Evolutionary conservation across 2,329 filamentous ascomycete genomes (phyloP), one percentile per base, ranked within the genome.

Genomic region (Aspergillus tubingensis): DNA sequence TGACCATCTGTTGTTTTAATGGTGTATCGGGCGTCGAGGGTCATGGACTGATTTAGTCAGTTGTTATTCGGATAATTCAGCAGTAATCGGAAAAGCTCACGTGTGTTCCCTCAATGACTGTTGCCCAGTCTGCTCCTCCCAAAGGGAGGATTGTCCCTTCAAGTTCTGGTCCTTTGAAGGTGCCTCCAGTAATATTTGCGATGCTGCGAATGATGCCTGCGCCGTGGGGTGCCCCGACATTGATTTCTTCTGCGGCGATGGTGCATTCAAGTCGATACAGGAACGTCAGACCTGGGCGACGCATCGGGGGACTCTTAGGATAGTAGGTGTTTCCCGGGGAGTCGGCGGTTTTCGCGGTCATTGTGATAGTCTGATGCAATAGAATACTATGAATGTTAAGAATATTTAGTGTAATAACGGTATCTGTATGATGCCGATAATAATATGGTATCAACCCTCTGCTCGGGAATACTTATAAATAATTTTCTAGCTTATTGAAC

Each of bases 191-290:
- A 3, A 70, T 66, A 27, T 67, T 68, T 5, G 66, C 66, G 21
- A 71, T 63, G 41, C 65, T 58, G 7, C 67, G 67, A 5, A 67
- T 62, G 2, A 62, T 56, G 5, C 66, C 65, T 3, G 65, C 54
- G 25, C 64, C 62, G 38, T 70, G 65, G 3, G 69, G 66, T 1
- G 69, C 62, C 2, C 67, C 67, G 2, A 70, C 21, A 8, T 68
- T 55, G 32, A 69, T 63, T 19, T 71, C 68, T 2, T 70, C 64
- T 32, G 59, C 59, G 8, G 48, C 60, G 30, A 69, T 70, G 19
- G 66, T 61, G 43, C 67, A 70, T 60, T 70, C 68, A 0, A 70
- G 60, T 19, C 66, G 63, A 49, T 71, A 70, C 6, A 70, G 57
- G 51, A 66, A 69, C 17, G 59, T 60, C 2, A 70, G 47, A 1